A percentile compares a stretch with the other conserved stretches of the same genome.
These are phyloP conservation scores for Nigrospora oryzae DNA, from an alignment of 2,329 filamentous ascomycete species.

Conservation along the genomic window DNA sequence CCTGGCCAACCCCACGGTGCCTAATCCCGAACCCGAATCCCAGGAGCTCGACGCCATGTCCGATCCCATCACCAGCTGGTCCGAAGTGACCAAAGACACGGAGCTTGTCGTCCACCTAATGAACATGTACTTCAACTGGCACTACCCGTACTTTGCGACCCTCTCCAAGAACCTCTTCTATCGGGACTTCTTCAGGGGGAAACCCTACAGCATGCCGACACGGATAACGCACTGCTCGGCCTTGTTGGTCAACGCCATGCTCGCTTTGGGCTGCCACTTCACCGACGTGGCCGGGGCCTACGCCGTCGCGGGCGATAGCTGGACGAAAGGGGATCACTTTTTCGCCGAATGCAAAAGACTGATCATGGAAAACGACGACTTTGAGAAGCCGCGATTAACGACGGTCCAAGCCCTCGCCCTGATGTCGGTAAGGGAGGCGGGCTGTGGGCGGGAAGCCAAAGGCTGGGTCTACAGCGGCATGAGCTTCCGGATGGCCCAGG, in stretches of 20 bases:
- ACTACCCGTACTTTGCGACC: slow-evolving; percentile 93
- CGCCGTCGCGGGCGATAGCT: slow-evolving; percentile 61
- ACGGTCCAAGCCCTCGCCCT: slow-evolving; percentile 89
- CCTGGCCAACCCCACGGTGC: slow-evolving; percentile 43
- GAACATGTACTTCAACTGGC: slow-evolving; percentile 98
- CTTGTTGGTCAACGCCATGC: slow-evolving; percentile 85
- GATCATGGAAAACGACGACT: slow-evolving; percentile 85
- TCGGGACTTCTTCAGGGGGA: slow-evolving; percentile 71
- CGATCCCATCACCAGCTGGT: slow-evolving; percentile 79
- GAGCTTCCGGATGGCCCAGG: slow-evolving; percentile 95
- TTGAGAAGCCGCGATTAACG: slow-evolving; percentile 78
- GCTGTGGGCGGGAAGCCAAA: slow-evolving; percentile 86
- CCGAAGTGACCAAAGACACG: slow-evolving; percentile 70
- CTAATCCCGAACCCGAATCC: slow-evolving; percentile 30
- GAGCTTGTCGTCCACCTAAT: slow-evolving; percentile 78
- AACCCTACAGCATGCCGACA: slow-evolving; percentile 39
- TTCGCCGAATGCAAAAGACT: slow-evolving; percentile 88
- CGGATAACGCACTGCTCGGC: slow-evolving; percentile 75
- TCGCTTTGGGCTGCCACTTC: slow-evolving; percentile 90
- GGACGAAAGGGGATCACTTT: slow-evolving; percentile 91
- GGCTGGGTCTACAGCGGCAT: slow-evolving; percentile 98
- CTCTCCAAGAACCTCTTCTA: slow-evolving; percentile 82
- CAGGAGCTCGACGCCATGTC: slow-evolving; percentile 44
- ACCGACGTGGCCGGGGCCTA: slow-evolving; percentile 68
- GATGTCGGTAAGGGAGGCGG: slow-evolving; percentile 94